Evolutionary conservation across 352 stramenopile genomes (phyloP).

Genomic region (Phytopythium delawarense): DNA sequence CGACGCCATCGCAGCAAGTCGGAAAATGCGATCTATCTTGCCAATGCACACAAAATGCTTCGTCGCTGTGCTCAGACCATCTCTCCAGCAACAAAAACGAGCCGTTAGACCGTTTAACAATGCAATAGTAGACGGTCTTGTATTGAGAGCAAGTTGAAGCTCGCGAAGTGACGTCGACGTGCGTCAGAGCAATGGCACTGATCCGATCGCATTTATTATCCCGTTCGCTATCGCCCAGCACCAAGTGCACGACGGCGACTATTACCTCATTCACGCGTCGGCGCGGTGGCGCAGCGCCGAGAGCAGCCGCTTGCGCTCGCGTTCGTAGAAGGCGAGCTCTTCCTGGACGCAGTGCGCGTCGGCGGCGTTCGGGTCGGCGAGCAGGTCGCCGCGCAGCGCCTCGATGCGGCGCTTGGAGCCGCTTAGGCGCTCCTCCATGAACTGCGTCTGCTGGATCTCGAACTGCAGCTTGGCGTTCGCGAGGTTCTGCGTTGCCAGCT

Average conservation of each 20-base stretch:
- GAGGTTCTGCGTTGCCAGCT: constrained; percentile 13
- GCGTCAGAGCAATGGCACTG: too few species aligned
- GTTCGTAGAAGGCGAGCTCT: constrained; percentile 16
- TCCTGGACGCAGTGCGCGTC: constrained; percentile 5
- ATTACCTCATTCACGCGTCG: too few species aligned
- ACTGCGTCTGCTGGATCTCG: constrained; percentile 13
- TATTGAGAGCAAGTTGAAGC: constrained; percentile 4
- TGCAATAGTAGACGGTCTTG: not conserved
- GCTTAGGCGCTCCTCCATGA: constrained; percentile 15
- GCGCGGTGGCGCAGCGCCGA: not conserved
- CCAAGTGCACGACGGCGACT: too few species aligned
- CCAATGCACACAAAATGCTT: too few species aligned
- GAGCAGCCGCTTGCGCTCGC: constrained; percentile 12
- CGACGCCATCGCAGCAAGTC: too few species aligned
- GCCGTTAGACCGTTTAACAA: constrained; percentile 6
- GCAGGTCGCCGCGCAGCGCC: constrained; percentile 13
- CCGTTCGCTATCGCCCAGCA: too few species aligned
- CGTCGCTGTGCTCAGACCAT: too few species aligned
- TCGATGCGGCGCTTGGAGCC: constrained; percentile 21
- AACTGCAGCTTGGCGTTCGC: constrained; percentile 19
- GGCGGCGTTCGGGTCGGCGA: not conserved
- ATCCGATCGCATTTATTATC: too few species aligned
- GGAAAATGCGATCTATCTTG: too few species aligned
- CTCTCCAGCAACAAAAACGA: too few species aligned
- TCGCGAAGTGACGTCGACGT: not conserved